Percentiles rank a stretch among this genome's conserved stretches.
Evolutionary conservation across 495 filamentous ascomycete species (phyloP).

Genomic region (Penicillium manginii): DNA sequence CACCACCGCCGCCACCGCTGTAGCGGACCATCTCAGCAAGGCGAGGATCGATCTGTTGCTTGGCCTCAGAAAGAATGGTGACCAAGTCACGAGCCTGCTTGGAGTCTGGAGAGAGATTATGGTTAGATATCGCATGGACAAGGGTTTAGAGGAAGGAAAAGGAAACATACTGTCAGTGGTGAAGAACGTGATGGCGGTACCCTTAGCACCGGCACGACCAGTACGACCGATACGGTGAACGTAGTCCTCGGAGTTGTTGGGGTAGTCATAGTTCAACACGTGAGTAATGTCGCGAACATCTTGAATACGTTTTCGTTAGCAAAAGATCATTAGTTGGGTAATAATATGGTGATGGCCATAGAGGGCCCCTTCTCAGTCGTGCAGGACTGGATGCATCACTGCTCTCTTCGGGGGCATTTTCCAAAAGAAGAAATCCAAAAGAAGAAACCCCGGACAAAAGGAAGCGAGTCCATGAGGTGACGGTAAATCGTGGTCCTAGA

Average conservation of each 20-base stretch:
- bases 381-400: constrained; percentile 72
- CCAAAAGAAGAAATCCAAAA: constrained; percentile 47
- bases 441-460: constrained; percentile 49
- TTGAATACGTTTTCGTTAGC: constrained; percentile 82
- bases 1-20: constrained; percentile 81
- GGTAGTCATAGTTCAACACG: constrained; percentile 99
- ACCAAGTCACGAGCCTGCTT: constrained; percentile 98
- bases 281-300: constrained; percentile 99
- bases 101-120: constrained; percentile 61
- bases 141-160: constrained; percentile 5
- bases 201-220: constrained; percentile 86
- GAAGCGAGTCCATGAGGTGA: constrained; percentile 53
- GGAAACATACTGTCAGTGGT: constrained; percentile 91
- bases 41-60: constrained; percentile 97
- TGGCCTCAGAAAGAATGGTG: constrained; percentile 88
- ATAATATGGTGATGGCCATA: constrained; percentile 52
- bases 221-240: constrained; percentile 97
- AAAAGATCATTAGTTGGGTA: constrained; percentile 46
- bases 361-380: constrained; percentile 60
- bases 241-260: constrained; percentile 99
- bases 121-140: constrained; percentile 36
- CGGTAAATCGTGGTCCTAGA: constrained; percentile 72
- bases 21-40: constrained; percentile 95
- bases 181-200: constrained; percentile 91
- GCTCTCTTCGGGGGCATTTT: constrained; percentile 65